These are phyloP conservation scores for Artemisia tridentata DNA, from an alignment of 129 eudicot species.

Conservation along the genomic window DNA sequence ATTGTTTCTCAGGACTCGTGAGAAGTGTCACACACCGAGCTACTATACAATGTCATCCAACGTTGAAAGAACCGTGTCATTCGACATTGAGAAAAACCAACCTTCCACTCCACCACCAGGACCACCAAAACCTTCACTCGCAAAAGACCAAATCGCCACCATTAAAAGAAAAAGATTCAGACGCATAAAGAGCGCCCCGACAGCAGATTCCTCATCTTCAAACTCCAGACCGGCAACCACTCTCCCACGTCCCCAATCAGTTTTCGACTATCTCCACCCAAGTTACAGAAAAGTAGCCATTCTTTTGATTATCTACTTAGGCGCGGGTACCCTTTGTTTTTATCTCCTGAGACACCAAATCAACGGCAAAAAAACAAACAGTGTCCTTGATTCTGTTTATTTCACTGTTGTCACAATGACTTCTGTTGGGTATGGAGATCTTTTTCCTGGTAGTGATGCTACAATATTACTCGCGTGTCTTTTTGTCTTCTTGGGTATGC, in stretches of 20 bases:
- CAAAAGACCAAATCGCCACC: conserved; percentile 22
- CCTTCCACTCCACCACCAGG: conserved; percentile 4
- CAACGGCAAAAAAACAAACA: conserved; percentile 54
- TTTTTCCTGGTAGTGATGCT: conserved; percentile 55
- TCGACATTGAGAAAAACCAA: not conserved
- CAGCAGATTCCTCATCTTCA: conserved; percentile 40
- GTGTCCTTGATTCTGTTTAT: conserved; percentile 67
- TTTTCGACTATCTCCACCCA: conserved; percentile 53
- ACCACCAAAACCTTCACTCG: conserved; percentile 15
- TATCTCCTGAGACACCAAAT: conserved; percentile 66
- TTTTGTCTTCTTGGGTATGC: conserved; percentile 91
- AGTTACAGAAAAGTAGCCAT: conserved; percentile 49
- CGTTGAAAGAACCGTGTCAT: not conserved
- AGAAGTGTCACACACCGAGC: conserved; percentile 2
- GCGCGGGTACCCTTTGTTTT: conserved; percentile 62
- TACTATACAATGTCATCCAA: conserved; percentile 11
- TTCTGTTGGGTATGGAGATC: conserved; percentile 93
- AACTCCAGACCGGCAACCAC: conserved; percentile 23
- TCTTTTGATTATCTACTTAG: conserved; percentile 53
- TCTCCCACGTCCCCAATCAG: conserved; percentile 35
- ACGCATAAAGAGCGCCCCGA: conserved; percentile 74
- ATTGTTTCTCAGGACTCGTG: not conserved
- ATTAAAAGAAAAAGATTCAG: conserved; percentile 60
- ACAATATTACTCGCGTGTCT: conserved; percentile 74
- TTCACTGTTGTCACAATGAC: conserved; percentile 97